phyloP scores from a whole-genome alignment of 2,329 filamentous ascomycete genomes.

The Fusarium keratoplasticum region DNA sequence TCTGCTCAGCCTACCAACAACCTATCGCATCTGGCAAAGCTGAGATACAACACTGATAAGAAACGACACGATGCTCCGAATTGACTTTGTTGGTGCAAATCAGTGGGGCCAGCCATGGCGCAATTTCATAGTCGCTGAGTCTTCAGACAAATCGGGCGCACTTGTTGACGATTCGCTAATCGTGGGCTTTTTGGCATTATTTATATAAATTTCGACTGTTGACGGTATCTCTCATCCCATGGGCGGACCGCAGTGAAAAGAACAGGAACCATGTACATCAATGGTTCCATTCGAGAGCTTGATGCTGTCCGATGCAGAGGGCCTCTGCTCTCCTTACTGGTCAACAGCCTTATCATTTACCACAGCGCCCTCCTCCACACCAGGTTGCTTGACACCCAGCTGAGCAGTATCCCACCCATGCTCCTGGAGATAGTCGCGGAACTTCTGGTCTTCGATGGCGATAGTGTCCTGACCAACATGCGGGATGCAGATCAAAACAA shows the following conservation, averaged over 20 bases:
- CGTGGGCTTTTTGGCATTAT: neutral
- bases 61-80: too few relatives aligned
- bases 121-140: too few relatives aligned
- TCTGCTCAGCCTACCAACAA: too few relatives aligned
- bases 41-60: too few relatives aligned
- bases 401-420: slow-evolving; percentile 73
- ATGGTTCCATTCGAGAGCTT: neutral
- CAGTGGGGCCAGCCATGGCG: too few relatives aligned
- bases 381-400: neutral
- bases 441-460: slow-evolving; percentile 78
- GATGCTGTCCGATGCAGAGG: neutral
- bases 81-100: too few relatives aligned
- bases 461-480: slow-evolving; percentile 90
- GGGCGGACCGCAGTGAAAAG: neutral
- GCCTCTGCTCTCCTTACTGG: slow-evolving; percentile 4
- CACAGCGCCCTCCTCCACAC: slow-evolving; percentile 28
- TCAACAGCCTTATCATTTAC: slow-evolving; percentile 18
- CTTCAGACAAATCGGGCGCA: too few relatives aligned
- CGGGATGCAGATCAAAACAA: slow-evolving; percentile 74
- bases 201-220: neutral
- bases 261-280: neutral
- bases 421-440: slow-evolving; percentile 77
- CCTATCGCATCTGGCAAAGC: too few relatives aligned
- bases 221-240: neutral
- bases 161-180: neutral